phyloP scores from a whole-genome alignment of 2,329 filamentous ascomycete species.

The Sclerotinia spermophila region DNA sequence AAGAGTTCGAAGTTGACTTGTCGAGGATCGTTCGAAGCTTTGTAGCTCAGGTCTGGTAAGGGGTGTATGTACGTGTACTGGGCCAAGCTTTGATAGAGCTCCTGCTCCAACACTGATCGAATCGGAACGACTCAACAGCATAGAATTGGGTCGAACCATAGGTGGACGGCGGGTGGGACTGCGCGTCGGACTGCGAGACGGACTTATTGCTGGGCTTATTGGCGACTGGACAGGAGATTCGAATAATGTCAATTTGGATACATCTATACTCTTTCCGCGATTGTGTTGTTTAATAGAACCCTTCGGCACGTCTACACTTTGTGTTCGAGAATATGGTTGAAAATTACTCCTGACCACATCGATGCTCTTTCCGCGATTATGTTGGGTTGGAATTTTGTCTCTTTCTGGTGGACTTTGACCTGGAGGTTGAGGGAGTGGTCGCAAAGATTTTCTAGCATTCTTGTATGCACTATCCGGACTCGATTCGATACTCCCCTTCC shows the following conservation, averaged over 20 bases:
- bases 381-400: slow-evolving; percentile 33
- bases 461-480: slow-evolving; percentile 65
- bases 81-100: slow-evolving; percentile 14
- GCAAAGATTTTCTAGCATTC: slow-evolving; percentile 70
- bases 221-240: slow-evolving; percentile 12
- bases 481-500: slow-evolving; percentile 39
- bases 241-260: slow-evolving; percentile 19
- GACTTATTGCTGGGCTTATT: not conserved
- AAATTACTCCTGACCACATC: slow-evolving; percentile 56
- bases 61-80: slow-evolving; percentile 39
- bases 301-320: slow-evolving; percentile 61
- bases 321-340: slow-evolving; percentile 39
- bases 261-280: slow-evolving; percentile 30
- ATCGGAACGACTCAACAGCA: slow-evolving; percentile 58
- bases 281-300: slow-evolving; percentile 43
- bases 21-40: slow-evolving; percentile 81
- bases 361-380: slow-evolving; percentile 51
- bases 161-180: slow-evolving; percentile 21
- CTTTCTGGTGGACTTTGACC: slow-evolving; percentile 43
- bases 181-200: slow-evolving; percentile 15
- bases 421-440: slow-evolving; percentile 67
- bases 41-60: slow-evolving; percentile 71
- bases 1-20: slow-evolving; percentile 80
- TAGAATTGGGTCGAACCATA: slow-evolving; percentile 52
- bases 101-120: slow-evolving; percentile 39